These are phyloP conservation scores for Chamaenerion angustifolium DNA, from an alignment of 345 rosid species.

Conservation along the genomic window DNA sequence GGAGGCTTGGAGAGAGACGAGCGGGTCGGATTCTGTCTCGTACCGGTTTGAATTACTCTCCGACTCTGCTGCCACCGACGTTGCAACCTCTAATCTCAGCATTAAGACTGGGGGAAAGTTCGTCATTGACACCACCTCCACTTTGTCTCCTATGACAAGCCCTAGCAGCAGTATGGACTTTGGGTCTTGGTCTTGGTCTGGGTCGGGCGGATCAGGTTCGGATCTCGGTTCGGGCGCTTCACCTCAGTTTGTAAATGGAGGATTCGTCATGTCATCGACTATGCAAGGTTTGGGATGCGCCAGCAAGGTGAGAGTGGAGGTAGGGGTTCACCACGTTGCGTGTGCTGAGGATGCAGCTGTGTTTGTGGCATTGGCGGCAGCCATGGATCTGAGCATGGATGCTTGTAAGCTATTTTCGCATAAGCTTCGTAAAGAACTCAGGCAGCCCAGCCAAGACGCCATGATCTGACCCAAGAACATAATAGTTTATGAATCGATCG, in stretches of 20 bases:
- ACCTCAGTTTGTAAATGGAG: constrained; percentile 22
- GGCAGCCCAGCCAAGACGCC: constrained; percentile 42
- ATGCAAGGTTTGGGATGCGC: constrained; percentile 43
- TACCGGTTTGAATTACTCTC: constrained; percentile 72
- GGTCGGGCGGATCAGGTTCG: constrained; percentile 51
- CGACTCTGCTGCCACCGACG: constrained; percentile 26
- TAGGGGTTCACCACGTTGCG: constrained; percentile 83
- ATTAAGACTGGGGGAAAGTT: constrained; percentile 69
- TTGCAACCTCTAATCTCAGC: constrained; percentile 34
- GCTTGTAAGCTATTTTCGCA: constrained; percentile 75
- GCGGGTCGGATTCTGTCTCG: constrained; percentile 43
- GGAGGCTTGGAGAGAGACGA: constrained; percentile 76
- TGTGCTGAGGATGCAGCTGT: constrained; percentile 98
- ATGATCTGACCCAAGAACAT: constrained; percentile 21
- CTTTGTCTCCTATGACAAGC: constrained; percentile 45
- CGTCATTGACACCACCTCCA: constrained; percentile 47
- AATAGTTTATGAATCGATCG: too few relatives aligned
- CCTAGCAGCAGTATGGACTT: constrained; percentile 82
- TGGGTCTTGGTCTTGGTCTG: constrained; percentile 50
- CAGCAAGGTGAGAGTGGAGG: constrained; percentile 64
- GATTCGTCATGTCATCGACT: constrained; percentile 74
- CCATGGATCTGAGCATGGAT: constrained; percentile 90
- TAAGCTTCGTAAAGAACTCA: constrained; percentile 73
- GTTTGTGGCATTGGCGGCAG: constrained; percentile 83
- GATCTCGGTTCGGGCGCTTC: constrained; percentile 39